Conservation (phyloP, 805 yeast species). For the Zygosaccharomyces siamensis region DNA sequence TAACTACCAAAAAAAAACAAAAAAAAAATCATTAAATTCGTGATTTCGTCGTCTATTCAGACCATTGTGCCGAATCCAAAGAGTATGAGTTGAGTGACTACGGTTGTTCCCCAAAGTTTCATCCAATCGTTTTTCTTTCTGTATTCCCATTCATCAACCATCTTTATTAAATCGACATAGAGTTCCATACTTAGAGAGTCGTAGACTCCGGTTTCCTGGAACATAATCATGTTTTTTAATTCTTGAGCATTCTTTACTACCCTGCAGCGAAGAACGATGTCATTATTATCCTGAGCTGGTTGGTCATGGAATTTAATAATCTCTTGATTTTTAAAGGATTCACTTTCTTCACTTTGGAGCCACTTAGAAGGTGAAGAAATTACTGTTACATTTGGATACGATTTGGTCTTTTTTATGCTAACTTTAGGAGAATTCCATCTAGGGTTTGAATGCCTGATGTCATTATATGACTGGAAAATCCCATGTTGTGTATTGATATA, state of each 20-base stretch:
- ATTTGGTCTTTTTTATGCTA: conserved; percentile 25
- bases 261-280: conserved; percentile 37
- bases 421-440: conserved; percentile 29
- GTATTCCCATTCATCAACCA: conserved; percentile 50
- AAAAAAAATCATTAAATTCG: conserved; percentile 1
- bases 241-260: conserved; percentile 44
- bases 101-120: conserved; percentile 52
- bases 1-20: background rate
- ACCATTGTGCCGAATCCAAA: conserved; percentile 59
- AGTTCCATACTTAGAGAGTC: conserved; percentile 52
- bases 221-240: conserved; percentile 36
- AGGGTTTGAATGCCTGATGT: conserved; percentile 18
- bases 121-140: conserved; percentile 43
- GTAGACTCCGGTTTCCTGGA: conserved; percentile 41
- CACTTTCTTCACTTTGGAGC: conserved; percentile 20
- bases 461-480: conserved; percentile 17
- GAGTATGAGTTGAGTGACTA: conserved; percentile 53
- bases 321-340: conserved; percentile 15
- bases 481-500: conserved; percentile 50
- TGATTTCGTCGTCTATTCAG: conserved; percentile 13
- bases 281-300: conserved; percentile 21
- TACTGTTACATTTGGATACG: conserved; percentile 29
- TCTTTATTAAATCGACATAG: conserved; percentile 50
- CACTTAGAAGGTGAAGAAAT: conserved; percentile 22
- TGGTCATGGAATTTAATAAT: conserved; percentile 37